Evolutionary conservation across 176 grass and related monocot species (phyloP).

Genomic region (Thalia dealbata): DNA sequence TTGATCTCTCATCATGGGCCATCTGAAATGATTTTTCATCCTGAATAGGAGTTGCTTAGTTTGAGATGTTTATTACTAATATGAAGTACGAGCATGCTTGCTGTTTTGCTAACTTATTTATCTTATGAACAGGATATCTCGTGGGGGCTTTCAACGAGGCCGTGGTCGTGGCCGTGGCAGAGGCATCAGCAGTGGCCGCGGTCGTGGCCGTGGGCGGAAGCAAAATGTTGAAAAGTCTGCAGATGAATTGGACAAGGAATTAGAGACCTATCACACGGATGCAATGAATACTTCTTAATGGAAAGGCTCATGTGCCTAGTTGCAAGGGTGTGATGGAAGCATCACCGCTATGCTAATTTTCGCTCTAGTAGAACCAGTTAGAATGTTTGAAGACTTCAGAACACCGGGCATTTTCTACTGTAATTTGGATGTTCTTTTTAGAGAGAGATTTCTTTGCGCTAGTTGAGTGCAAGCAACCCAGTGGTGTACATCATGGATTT

Average conservation of each 20-base stretch:
- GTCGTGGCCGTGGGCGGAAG: slow-evolving; percentile 32
- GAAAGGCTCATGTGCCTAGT: background rate
- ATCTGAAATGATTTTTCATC: no score
- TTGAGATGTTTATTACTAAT: no score
- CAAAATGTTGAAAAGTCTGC: slow-evolving; percentile 44
- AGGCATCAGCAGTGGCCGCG: slow-evolving; percentile 23
- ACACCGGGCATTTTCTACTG: no score
- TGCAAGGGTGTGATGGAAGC: background rate
- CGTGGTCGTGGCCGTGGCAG: slow-evolving; percentile 30
- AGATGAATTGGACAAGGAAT: slow-evolving; percentile 75
- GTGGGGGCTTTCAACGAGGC: slow-evolving; percentile 30
- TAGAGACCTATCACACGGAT: slow-evolving; percentile 65
- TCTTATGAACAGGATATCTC: slow-evolving; percentile 36
- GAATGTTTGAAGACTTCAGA: no score
- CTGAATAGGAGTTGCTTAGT: no score
- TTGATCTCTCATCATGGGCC: no score
- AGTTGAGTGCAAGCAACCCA: no score
- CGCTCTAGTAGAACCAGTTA: background rate
- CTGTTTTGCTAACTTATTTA: background rate
- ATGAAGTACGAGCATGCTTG: background rate
- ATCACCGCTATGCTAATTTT: background rate
- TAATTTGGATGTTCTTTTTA: no score
- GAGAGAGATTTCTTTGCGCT: no score
- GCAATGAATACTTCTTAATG: slow-evolving; percentile 61
- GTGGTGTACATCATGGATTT: no score